A percentile compares a stretch with the other conserved stretches of the same genome.
Conservation (phyloP, 164 flowering plant genomes). For the Vitis amurensis region DNA sequence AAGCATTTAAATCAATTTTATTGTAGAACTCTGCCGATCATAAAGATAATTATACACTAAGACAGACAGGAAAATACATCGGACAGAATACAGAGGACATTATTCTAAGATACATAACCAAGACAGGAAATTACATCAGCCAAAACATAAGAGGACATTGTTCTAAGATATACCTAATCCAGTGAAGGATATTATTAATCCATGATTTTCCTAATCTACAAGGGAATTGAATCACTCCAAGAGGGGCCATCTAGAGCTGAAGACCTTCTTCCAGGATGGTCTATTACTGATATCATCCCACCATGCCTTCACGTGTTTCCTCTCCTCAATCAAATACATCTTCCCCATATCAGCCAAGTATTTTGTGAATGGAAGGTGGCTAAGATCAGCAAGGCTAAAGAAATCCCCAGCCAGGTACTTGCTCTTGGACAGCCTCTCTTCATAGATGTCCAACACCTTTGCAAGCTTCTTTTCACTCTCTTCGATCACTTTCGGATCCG, state of each 20-base stretch:
- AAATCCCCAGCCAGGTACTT: slow-evolving; percentile 64
- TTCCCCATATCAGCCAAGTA: slow-evolving; percentile 31
- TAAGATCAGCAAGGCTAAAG: slow-evolving; percentile 58
- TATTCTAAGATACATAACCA: too few relatives aligned
- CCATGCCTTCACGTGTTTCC: slow-evolving; percentile 59
- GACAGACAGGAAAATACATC: too few relatives aligned
- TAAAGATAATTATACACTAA: too few relatives aligned
- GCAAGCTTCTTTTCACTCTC: slow-evolving; percentile 46
- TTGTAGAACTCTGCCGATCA: too few relatives aligned
- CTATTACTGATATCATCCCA: slow-evolving; percentile 42
- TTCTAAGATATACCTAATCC: too few relatives aligned
- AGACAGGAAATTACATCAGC: too few relatives aligned
- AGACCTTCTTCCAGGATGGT: slow-evolving; percentile 35
- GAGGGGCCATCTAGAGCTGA: slow-evolving; percentile 1
- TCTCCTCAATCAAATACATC: slow-evolving; percentile 38
- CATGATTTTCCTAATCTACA: too few relatives aligned
- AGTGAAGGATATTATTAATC: too few relatives aligned
- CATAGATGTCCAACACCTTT: slow-evolving; percentile 48
- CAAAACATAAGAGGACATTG: too few relatives aligned
- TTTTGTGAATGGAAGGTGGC: slow-evolving; percentile 48
- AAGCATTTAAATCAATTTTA: too few relatives aligned
- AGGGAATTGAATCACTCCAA: too few relatives aligned
- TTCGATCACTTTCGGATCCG: slow-evolving; percentile 25
- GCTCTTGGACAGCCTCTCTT: slow-evolving; percentile 46
- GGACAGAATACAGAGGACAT: too few relatives aligned